phyloP scores from a whole-genome alignment of 306 rosid genomes.

The Prunus fruticosa region DNA sequence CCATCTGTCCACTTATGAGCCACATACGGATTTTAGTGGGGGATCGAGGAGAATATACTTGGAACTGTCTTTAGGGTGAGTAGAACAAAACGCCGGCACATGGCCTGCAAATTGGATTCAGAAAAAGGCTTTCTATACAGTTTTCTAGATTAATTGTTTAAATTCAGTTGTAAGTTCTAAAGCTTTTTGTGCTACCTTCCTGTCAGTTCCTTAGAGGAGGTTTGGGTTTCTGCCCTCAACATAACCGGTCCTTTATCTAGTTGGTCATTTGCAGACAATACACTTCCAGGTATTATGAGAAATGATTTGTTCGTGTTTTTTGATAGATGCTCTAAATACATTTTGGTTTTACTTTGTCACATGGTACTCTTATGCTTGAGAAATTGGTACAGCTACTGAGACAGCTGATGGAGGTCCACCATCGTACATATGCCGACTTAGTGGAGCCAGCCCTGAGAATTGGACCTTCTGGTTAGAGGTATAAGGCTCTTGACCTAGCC shows the following conservation, averaged over 20 bases:
- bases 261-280: conserved; percentile 92
- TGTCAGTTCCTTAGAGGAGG: conserved; percentile 78
- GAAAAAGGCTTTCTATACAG: conserved; percentile 1
- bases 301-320: neutral
- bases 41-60: conserved; percentile 66
- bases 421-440: conserved; percentile 72
- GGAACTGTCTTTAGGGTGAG: conserved; percentile 92
- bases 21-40: conserved; percentile 34
- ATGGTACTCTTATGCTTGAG: conserved; percentile 13
- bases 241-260: conserved; percentile 95
- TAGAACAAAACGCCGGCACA: conserved; percentile 15
- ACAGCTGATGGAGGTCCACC: conserved; percentile 58
- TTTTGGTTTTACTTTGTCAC: conserved; percentile 19
- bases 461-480: conserved; percentile 99
- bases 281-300: conserved; percentile 63
- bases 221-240: conserved; percentile 90
- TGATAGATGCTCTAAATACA: neutral
- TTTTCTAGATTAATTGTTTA: neutral
- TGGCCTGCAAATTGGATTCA: neutral
- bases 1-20: conserved; percentile 39
- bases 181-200: conserved; percentile 16
- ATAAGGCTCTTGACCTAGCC: neutral
- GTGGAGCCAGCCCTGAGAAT: conserved; percentile 71
- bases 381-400: conserved; percentile 59
- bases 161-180: neutral